A percentile compares a stretch with the other conserved stretches of the same genome.
phyloP scores from a whole-genome alignment of 768 basidiomycete genomes.

The Collybia nuda region DNA sequence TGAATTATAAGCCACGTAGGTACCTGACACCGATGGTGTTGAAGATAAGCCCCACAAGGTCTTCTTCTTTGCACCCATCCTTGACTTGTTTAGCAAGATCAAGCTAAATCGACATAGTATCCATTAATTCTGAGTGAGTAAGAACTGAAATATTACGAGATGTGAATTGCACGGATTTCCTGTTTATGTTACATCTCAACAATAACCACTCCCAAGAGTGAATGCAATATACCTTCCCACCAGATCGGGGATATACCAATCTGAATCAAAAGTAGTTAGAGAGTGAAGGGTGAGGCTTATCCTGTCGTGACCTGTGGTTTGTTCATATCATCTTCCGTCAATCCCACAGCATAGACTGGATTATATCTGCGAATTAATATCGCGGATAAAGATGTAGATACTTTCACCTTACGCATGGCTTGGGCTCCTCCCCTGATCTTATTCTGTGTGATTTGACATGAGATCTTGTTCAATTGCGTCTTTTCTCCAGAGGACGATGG shows the following conservation, averaged over 20 bases:
- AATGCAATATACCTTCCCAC: conserved; percentile 74
- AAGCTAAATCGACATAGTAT: conserved; percentile 42
- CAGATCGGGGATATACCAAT: conserved; percentile 88
- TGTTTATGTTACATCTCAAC: conserved; percentile 18
- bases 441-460: conserved; percentile 71
- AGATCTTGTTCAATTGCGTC: conserved; percentile 70
- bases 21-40: conserved; percentile 86
- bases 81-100: conserved; percentile 80
- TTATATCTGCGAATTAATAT: neutral
- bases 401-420: conserved; percentile 69
- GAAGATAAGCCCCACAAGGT: conserved; percentile 78
- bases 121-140: neutral
- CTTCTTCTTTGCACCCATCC: conserved; percentile 79
- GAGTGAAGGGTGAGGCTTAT: neutral
- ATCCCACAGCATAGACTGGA: conserved; percentile 75
- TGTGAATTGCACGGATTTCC: conserved; percentile 89
- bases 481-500: conserved; percentile 18
- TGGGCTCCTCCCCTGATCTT: conserved; percentile 79
- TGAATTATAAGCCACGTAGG: conserved; percentile 8
- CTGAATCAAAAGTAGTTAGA: conserved; percentile 32
- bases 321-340: conserved; percentile 78
- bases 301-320: conserved; percentile 71
- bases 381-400: neutral
- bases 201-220: no score
- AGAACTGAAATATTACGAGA: conserved; percentile 46